Evolutionary conservation across 2,329 filamentous ascomycete species (phyloP), one percentile per base, ranked within the genome.

Genomic region (Xylariaceae sp.): DNA sequence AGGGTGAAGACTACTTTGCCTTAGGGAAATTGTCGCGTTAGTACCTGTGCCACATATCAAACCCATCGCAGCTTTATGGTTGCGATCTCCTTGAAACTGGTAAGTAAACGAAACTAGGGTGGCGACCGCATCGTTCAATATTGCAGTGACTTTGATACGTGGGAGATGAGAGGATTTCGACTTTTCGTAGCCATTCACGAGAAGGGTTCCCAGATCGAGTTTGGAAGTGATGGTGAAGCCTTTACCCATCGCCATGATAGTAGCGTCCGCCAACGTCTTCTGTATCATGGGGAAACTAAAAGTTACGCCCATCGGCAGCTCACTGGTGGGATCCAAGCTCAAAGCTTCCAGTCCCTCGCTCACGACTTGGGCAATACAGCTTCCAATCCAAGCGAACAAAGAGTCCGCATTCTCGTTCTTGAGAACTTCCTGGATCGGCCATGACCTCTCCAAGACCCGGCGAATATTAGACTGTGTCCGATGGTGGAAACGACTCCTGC

Each of bases 41-140:
- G 85, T 86, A 3, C 89, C 89, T 0, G 88, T 92, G 10, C 88
- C 89, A 34, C 90, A 86, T 57, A 94, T 92, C 18, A 92, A 76
- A 5, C 87, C 87, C 86, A 92, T 92, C 26, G 80, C 81, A 2
- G 88, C 86, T 57, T 85, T 82, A 56, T 82, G 85, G 54, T 80
- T 79, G 0, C 75, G 72, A 13, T 78, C 72, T 16, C 81, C 80
- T 60, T 83, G 82, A 49, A 85, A 84, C 52, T 84, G 80, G 68
- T 90, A 90, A 30, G 89, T 84, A 60, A 91, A 84, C 0, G 88
- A 90, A 34, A 89, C 83, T 21, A 92, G 76, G 0, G 88, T 92
- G 5, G 89, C 86, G 36, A 92, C 88, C 0, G 89, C 83, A 64
- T 94, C 89, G 64, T 92, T 94, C 36, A 88, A 83, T 58, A 94